phyloP scores from a whole-genome alignment of 2,329 filamentous ascomycete genomes.

The Xylariaceae sp. region DNA sequence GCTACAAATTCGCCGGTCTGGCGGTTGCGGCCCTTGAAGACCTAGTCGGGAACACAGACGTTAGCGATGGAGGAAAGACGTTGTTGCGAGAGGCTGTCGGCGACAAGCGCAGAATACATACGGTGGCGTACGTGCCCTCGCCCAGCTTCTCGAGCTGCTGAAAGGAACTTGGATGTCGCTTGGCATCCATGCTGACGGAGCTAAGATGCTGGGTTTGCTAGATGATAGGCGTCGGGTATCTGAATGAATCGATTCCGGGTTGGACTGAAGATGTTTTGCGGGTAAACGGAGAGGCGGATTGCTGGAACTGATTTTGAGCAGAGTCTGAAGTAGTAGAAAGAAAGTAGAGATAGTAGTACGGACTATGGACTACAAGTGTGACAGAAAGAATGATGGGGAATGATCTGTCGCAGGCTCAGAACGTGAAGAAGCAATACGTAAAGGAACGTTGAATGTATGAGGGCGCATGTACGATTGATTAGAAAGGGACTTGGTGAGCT shows the following conservation, averaged over 20 bases:
- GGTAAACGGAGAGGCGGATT: not conserved
- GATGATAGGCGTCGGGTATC: not conserved
- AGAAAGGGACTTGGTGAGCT: too few species aligned
- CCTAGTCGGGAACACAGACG: constrained; percentile 45
- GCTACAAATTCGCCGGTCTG: constrained; percentile 96
- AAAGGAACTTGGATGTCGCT: constrained; percentile 91
- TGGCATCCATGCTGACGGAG: constrained; percentile 70
- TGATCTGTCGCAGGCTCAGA: not conserved
- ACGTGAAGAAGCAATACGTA: too few species aligned
- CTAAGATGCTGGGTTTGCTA: not conserved
- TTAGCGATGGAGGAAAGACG: constrained; percentile 19
- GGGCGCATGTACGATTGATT: too few species aligned
- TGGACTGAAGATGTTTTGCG: not conserved
- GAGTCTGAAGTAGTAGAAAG: not conserved
- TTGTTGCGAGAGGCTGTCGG: constrained; percentile 6
- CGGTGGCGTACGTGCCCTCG: constrained; percentile 97
- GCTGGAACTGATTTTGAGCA: not conserved
- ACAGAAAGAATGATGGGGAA: not conserved
- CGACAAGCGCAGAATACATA: constrained; percentile 41
- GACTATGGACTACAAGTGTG: not conserved
- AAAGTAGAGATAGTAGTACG: not conserved
- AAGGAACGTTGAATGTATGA: too few species aligned
- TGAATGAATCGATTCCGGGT: not conserved
- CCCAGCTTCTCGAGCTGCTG: constrained; percentile 99
- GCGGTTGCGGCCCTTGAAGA: constrained; percentile 96